These are phyloP conservation scores for Panicum hallii DNA, from an alignment of 202 grass and related monocot species.

Conservation along the genomic window DNA sequence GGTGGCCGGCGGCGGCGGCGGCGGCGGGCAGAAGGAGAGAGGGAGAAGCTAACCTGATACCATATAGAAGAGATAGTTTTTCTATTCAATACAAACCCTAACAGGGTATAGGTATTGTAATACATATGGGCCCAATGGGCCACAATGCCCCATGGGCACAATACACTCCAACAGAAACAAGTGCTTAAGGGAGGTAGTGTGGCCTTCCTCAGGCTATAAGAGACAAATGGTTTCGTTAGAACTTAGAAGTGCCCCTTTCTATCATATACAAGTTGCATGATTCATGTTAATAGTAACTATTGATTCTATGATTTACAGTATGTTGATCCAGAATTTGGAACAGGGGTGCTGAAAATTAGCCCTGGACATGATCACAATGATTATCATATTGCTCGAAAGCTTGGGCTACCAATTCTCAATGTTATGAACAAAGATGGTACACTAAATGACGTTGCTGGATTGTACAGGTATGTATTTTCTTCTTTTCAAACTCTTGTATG, in stretches of 20 bases:
- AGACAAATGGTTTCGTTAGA: background rate
- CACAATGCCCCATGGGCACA: too few species aligned
- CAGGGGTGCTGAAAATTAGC: conserved; percentile 96
- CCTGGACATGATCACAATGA: conserved; percentile 99
- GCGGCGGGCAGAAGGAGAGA: too few species aligned
- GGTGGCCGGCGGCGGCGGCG: too few species aligned
- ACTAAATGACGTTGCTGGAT: conserved; percentile 89
- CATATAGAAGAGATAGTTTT: too few species aligned
- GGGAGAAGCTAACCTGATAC: too few species aligned
- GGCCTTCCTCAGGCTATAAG: background rate
- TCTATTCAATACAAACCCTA: too few species aligned
- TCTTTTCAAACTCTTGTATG: conserved; percentile 23
- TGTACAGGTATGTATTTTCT: conserved; percentile 76
- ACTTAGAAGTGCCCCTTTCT: conserved; percentile 3
- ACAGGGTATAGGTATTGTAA: too few species aligned
- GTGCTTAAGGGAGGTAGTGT: conserved; percentile 24
- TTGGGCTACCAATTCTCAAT: conserved; percentile 96
- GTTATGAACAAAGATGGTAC: conserved; percentile 99
- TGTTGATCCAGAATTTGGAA: conserved; percentile 99
- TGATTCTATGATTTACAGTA: conserved; percentile 68
- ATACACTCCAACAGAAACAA: too few species aligned
- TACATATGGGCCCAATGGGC: too few species aligned
- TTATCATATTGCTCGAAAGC: conserved; percentile 99
- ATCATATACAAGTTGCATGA: conserved; percentile 16
- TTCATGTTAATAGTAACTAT: conserved; percentile 32